phyloP scores from a whole-genome alignment of 2,329 filamentous ascomycete species.

The Hymenoscyphus fraxineus region DNA sequence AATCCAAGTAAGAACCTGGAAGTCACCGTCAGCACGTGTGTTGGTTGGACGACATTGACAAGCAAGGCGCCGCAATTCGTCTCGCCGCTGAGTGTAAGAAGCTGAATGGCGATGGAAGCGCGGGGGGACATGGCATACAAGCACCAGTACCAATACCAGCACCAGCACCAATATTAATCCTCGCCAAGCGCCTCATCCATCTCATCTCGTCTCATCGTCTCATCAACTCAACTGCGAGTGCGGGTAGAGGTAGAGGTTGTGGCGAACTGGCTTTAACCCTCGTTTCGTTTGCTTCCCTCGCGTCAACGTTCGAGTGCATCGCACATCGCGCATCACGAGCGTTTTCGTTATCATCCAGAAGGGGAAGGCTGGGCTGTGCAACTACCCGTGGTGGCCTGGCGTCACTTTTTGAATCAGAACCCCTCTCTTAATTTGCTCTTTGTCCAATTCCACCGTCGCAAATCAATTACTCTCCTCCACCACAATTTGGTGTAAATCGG shows the following conservation, averaged over 20 bases:
- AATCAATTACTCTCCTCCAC: background rate
- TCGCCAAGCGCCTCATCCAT: slow-evolving; percentile 4
- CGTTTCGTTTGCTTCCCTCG: background rate
- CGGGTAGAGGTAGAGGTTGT: background rate
- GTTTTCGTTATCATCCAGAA: background rate
- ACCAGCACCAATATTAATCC: slow-evolving; percentile 1
- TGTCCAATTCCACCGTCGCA: background rate
- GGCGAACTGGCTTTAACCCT: background rate
- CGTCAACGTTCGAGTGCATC: background rate
- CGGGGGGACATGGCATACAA: background rate
- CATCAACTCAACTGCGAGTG: slow-evolving; percentile 5
- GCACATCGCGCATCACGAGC: background rate
- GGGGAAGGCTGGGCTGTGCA: slow-evolving; percentile 2
- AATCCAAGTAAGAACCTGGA: background rate
- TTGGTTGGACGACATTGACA: slow-evolving; percentile 13
- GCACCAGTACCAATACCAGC: background rate
- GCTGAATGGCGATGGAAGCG: slow-evolving; percentile 10
- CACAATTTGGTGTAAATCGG: background rate
- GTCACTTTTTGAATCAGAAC: background rate
- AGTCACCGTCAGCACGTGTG: slow-evolving; percentile 8
- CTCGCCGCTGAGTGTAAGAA: background rate
- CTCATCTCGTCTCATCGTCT: slow-evolving; percentile 6
- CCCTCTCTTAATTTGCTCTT: background rate
- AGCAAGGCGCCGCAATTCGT: background rate
- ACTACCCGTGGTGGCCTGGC: slow-evolving; percentile 2